Evolutionary conservation across 192 early-diverging fungal genomes (phyloP), one percentile per base, ranked within the genome.

Genomic region (Phycomyces blakesleeanus): DNA sequence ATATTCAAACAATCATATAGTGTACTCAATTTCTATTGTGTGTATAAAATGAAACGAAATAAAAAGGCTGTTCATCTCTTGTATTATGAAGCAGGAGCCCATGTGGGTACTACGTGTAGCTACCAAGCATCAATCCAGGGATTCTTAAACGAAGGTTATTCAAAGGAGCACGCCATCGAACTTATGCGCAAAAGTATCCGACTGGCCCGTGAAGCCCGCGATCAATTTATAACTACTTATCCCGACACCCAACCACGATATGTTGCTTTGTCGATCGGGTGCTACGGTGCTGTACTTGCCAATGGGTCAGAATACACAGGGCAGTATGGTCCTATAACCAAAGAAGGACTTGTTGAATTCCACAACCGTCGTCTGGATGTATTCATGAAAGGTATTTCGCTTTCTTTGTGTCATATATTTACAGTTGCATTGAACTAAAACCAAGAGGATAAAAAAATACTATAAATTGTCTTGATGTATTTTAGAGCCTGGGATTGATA

Each of bases 231-330:
- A 41, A 26, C 58, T 20, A 41, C 47, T 38, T 66, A 59, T 38
- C 59, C 56, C 3, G 18, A 68, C 22, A 50, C 58, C 15, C 58
- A 67, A 10, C 40, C 38, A 11, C 24, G 66, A 34, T 51, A 82
- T 22, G 63, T 89, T 21, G 85, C 87, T 0, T 78, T 77, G 5
- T 84, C 85, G 1, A 42, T 89, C 38, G 89, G 89, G 0, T 83
- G 80, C 3, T 87, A 83, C 59, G 89, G 87, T 14, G 89, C 87
- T 24, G 72, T 75, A 10, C 67, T 91, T 52, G 75, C 77, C 1
- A 75, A 88, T 67, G 83, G 80, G 5, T 69, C 83, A 12, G 89
- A 91, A 54, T 91, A 83, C 58, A 82, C 83, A 3, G 89, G 89
- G n/a, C 62, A 79, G 25, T 89, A 81, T 66, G 75, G 74, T 8